Percentiles rank a stretch among this genome's conserved stretches.
Conservation (phyloP, 345 rosid species). For the Salix suchowensis region DNA sequence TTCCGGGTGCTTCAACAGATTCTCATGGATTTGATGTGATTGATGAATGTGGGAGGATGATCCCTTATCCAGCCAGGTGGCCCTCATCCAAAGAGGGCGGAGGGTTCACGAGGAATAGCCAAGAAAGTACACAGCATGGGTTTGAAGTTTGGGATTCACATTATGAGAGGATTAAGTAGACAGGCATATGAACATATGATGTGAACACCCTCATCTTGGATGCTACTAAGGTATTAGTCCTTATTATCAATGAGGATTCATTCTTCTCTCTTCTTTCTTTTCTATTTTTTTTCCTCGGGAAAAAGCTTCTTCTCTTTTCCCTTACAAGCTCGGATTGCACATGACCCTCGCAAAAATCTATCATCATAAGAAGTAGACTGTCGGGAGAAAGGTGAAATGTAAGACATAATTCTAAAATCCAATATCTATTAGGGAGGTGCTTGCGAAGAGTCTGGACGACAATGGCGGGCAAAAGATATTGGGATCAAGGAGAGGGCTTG, state of each 20-base stretch:
- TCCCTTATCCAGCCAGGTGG: conserved; percentile 83
- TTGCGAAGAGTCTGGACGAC: conserved; percentile 49
- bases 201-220: conserved; percentile 61
- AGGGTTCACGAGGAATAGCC: conserved; percentile 77
- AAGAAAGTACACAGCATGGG: conserved; percentile 75
- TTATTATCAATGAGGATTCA: background rate
- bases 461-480: conserved; percentile 75
- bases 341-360: background rate
- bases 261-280: background rate
- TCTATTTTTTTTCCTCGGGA: too few relatives aligned
- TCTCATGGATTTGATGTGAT: conserved; percentile 86
- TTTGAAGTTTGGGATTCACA: conserved; percentile 91
- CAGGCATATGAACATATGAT: conserved; percentile 63
- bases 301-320: background rate
- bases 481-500: conserved; percentile 81
- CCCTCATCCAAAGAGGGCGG: conserved; percentile 80
- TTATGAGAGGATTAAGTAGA: conserved; percentile 88
- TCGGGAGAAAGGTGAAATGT: background rate
- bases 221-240: conserved; percentile 38
- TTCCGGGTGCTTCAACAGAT: conserved; percentile 61
- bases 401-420: background rate
- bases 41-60: conserved; percentile 89
- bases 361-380: background rate
- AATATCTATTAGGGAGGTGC: conserved; percentile 52
- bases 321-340: background rate